A percentile compares a stretch with the other conserved stretches of the same genome.
phyloP scores from a whole-genome alignment of 2,329 filamentous ascomycete species.

The Fusarium austroafricanum region DNA sequence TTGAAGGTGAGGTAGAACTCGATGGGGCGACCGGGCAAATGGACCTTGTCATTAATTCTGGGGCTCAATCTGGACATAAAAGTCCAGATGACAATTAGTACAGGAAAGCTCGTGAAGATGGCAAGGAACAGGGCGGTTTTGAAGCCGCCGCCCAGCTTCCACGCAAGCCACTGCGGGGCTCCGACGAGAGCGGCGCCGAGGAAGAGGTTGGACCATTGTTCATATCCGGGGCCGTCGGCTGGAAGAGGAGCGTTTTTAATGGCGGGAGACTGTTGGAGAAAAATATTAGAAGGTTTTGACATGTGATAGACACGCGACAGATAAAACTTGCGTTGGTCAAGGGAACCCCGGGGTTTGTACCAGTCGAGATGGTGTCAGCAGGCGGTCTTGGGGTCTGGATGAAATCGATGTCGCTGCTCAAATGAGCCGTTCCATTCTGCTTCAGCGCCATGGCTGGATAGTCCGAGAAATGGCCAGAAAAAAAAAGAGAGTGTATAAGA shows the following conservation, averaged over 20 bases:
- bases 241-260: conserved; percentile 94
- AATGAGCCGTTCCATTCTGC: conserved; percentile 37
- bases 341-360: conserved; percentile 31
- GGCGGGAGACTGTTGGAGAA: conserved; percentile 74
- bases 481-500: background rate
- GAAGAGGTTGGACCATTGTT: conserved; percentile 84
- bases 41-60: conserved; percentile 89
- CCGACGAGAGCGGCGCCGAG: conserved; percentile 75
- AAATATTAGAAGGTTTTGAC: background rate
- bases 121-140: conserved; percentile 87
- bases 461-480: background rate
- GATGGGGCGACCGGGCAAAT: conserved; percentile 82
- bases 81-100: conserved; percentile 84
- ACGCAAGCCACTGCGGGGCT: conserved; percentile 81
- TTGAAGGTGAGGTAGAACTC: conserved; percentile 90
- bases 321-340: conserved; percentile 34
- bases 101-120: conserved; percentile 78
- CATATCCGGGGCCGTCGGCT: conserved; percentile 82
- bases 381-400: conserved; percentile 37
- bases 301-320: too few species aligned
- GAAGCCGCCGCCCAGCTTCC: conserved; percentile 84
- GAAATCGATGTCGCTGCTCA: conserved; percentile 39
- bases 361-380: conserved; percentile 28
- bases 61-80: conserved; percentile 81
- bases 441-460: conserved; percentile 26